Base-by-base conservation (phyloP, 2,329 filamentous ascomycete species). In the Rhytidhysteron rufulum region DNA sequence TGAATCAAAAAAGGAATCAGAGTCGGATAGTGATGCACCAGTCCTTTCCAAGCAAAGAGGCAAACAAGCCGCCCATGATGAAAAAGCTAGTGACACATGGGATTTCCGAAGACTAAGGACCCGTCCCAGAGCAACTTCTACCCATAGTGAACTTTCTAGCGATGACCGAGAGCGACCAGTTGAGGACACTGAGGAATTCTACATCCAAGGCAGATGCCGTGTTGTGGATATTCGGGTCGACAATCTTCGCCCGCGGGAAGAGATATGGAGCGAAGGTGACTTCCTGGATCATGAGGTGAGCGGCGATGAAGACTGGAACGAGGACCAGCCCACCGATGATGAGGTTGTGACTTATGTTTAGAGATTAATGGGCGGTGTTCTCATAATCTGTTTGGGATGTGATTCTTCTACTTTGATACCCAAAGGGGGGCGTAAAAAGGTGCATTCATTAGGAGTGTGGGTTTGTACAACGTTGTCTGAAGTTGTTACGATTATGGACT, bases 181-280 rank as follows among this genome's bases (percentile, higher is more conserved):
- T 13, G 18, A 19, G 4, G 20, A 16, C 17, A 22, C 27, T 25
- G 29, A 18, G 7, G 34, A 42, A 17, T 17, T 22, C 1, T 73
- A 73, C 42, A 65, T 83, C 19, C 86, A 90, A 45, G 85, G 85
- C 1, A 72, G 83, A 49, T 91, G 86, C 54, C 74, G 82, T 30
- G 72, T 80, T 5, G 85, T 90, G 15, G 78, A 85, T 44, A 75
- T 90, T 31, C 70, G 79, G 32, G 82, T 90, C 49, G 86, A 90
- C 62, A 90, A 90, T 58, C 78, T 86, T 56, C 82, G 87, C 44
- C 81, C 82, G 4, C 74, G 74, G 2, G 86, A 88, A 65, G 68
- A 76, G 18, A 80, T 84, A 45, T 86, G 76, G 48, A 75, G 75
- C 17, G 86, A 88, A 71, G 79, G 76, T 1, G 85, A 91, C 57